Base-by-base conservation (phyloP, 169 alveolate species). In the Plasmodium reichenowi region DNA sequence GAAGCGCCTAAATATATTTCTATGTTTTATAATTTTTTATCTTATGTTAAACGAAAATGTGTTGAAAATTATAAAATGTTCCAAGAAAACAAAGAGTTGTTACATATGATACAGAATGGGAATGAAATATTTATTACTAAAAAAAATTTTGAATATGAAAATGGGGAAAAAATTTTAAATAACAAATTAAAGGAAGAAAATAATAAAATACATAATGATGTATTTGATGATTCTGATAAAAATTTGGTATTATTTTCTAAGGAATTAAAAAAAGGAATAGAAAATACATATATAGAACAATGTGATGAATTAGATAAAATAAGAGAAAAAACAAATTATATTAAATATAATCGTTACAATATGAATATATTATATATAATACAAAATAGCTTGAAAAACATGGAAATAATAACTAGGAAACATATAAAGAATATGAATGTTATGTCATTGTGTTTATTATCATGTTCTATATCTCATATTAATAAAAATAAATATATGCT, bases 391-490 rank as follows among this genome's bases (percentile, higher is more conserved):
- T 47, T 70, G 22, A 86, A 86, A n/a, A 70, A 67, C 38, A 66
- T 86, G 2, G 92, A 86, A 86, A 58, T 38, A 12, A 54, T 86
- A 50, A 71, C 92, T 20, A 86, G 45, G 32, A 70, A 86, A 45
- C 58, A 86, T 48, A 45, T 86, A 64, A 86, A 86, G 24, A 7
- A 52, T 56, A 86, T 86, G 92, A 54, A 86, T n/a, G 52, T 72
- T 60, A 75, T 71, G 45, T 86, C 74, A 5, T 72, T 86, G 38
- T 86, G 92, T 74, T 63, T 88, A 54, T 22, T 88, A 76, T 66
- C 93, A 32, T 68, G 71, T 26, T 32, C 85, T 52, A 6, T 74
- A 54, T 71, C 78, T 48, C 64, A 76, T 67, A 75, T 75, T 32
- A 38, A 38, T 38, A 70, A 68, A 32, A 88, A 70, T 50, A 86